A percentile compares a stretch with the other conserved stretches of the same genome.
Evolutionary conservation across 2,329 filamentous ascomycete species (phyloP).

Genomic region (Talaromyces sp.): DNA sequence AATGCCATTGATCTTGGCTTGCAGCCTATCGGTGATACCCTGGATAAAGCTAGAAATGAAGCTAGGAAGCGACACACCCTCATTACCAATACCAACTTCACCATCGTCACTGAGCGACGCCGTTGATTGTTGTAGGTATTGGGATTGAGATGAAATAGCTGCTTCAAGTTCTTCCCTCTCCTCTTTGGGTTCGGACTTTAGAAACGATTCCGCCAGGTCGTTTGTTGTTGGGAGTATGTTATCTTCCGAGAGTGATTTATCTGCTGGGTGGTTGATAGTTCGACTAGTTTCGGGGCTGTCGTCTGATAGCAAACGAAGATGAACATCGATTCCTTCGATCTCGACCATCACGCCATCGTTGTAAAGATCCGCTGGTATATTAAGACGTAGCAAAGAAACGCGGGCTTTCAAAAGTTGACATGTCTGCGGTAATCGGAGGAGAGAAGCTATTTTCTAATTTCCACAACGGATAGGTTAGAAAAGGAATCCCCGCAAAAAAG

Average conservation of each 20-base stretch:
- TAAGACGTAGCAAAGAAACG: slow-evolving; percentile 71
- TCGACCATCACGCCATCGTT: slow-evolving; percentile 77
- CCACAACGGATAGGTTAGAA: slow-evolving; percentile 39
- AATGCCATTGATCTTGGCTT: slow-evolving; percentile 50
- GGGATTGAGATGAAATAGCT: slow-evolving; percentile 48
- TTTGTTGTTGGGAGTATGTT: slow-evolving; percentile 50
- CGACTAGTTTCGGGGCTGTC: slow-evolving; percentile 11
- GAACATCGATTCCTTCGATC: slow-evolving; percentile 72
- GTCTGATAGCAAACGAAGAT: slow-evolving; percentile 52
- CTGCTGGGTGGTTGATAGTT: slow-evolving; percentile 19
- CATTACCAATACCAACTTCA: slow-evolving; percentile 45
- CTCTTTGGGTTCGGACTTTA: slow-evolving; percentile 52
- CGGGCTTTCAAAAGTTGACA: slow-evolving; percentile 69
- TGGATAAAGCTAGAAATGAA: slow-evolving; percentile 57
- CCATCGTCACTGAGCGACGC: slow-evolving; percentile 43
- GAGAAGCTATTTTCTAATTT: slow-evolving; percentile 77
- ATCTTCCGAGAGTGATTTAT: not conserved
- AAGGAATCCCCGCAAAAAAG: not conserved
- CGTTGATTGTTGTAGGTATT: slow-evolving; percentile 46
- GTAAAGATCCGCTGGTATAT: slow-evolving; percentile 82
- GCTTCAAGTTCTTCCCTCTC: slow-evolving; percentile 56
- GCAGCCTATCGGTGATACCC: slow-evolving; percentile 53
- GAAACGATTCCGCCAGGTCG: slow-evolving; percentile 57
- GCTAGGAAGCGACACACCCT: slow-evolving; percentile 51
- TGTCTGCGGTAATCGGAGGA: slow-evolving; percentile 68